Percentiles rank a stretch among this genome's conserved stretches.
Conservation (phyloP, 192 early-diverging fungal genomes). For the Oehlia diaphana region DNA sequence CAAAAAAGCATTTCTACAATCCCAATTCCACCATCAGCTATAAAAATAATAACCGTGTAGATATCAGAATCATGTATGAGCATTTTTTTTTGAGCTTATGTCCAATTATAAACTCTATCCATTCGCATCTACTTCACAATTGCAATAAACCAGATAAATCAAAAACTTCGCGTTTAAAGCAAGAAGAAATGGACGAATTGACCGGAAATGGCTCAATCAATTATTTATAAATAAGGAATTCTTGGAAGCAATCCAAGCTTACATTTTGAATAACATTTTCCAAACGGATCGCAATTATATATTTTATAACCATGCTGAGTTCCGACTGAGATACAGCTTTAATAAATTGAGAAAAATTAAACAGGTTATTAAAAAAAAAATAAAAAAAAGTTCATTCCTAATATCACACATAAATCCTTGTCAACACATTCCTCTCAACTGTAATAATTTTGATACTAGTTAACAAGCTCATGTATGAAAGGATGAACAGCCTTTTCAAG, state of each 20-base stretch:
- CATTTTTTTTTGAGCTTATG: not conserved
- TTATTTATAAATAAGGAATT: not conserved
- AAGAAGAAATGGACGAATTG: not conserved
- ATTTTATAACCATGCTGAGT: slow-evolving; percentile 87
- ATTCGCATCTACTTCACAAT: not conserved
- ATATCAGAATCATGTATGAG: not conserved
- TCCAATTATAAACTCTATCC: not conserved
- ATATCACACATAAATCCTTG: slow-evolving; percentile 1
- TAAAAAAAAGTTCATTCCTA: not conserved
- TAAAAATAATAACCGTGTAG: slow-evolving; percentile 5
- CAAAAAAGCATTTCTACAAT: slow-evolving; percentile 98
- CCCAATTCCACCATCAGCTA: slow-evolving; percentile 85
- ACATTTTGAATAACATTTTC: slow-evolving; percentile 88
- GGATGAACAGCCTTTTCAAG: not conserved
- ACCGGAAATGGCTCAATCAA: not conserved
- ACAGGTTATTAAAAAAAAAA: not conserved
- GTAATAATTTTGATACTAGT: not conserved
- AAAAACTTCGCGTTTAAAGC: not conserved
- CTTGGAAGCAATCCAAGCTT: slow-evolving; percentile 29
- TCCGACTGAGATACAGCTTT: slow-evolving; percentile 88
- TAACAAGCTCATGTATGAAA: slow-evolving; percentile 3
- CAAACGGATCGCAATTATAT: slow-evolving; percentile 97
- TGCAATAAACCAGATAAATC: not conserved
- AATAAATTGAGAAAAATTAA: slow-evolving; percentile 15
- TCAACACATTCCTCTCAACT: not conserved